These are phyloP conservation scores for Phialemonium atrogriseum DNA, from an alignment of 2,329 filamentous ascomycete genomes.

Conservation along the genomic window DNA sequence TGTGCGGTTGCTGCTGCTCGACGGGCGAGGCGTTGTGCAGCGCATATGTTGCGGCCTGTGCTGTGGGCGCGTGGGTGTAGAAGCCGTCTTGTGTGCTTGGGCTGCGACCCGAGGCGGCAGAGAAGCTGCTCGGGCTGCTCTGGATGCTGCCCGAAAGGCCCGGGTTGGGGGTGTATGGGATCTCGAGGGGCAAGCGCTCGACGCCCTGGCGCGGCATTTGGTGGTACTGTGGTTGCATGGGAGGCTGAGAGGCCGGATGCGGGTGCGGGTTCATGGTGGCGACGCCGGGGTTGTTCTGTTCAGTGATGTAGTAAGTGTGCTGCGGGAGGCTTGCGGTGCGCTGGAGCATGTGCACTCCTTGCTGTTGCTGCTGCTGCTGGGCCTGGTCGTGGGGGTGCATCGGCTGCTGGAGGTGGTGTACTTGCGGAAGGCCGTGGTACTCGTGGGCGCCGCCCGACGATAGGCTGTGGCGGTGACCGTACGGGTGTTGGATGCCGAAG, in stretches of 20 bases:
- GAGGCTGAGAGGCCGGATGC: slow-evolving; percentile 6
- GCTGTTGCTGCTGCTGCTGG: slow-evolving; percentile 25
- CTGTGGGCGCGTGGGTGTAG: slow-evolving; percentile 45
- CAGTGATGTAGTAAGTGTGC: slow-evolving; percentile 48
- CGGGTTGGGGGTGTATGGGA: slow-evolving; percentile 37
- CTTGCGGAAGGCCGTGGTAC: slow-evolving; percentile 29
- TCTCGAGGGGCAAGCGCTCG: slow-evolving; percentile 37
- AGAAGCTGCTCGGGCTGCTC: slow-evolving; percentile 52
- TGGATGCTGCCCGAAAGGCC: slow-evolving; percentile 42
- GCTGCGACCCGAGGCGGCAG: slow-evolving; percentile 44
- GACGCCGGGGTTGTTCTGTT: slow-evolving; percentile 53
- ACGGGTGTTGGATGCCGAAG: slow-evolving; percentile 35
- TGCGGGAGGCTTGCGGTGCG: slow-evolving; percentile 37
- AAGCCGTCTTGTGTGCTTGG: slow-evolving; percentile 44
- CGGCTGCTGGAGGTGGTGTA: slow-evolving; percentile 28
- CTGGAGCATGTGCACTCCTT: slow-evolving; percentile 38
- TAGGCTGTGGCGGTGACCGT: slow-evolving; percentile 38
- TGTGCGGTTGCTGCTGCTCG: slow-evolving; percentile 29
- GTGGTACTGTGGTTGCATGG: slow-evolving; percentile 42
- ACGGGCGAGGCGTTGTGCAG: slow-evolving; percentile 39
- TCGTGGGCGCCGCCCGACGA: slow-evolving; percentile 34
- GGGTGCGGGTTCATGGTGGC: slow-evolving; percentile 50
- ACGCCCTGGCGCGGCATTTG: slow-evolving; percentile 42
- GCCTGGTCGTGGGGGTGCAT: slow-evolving; percentile 5
- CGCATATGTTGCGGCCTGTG: slow-evolving; percentile 38